Conservation (phyloP, 2,329 filamentous ascomycete species). For the Penicillium freii region DNA sequence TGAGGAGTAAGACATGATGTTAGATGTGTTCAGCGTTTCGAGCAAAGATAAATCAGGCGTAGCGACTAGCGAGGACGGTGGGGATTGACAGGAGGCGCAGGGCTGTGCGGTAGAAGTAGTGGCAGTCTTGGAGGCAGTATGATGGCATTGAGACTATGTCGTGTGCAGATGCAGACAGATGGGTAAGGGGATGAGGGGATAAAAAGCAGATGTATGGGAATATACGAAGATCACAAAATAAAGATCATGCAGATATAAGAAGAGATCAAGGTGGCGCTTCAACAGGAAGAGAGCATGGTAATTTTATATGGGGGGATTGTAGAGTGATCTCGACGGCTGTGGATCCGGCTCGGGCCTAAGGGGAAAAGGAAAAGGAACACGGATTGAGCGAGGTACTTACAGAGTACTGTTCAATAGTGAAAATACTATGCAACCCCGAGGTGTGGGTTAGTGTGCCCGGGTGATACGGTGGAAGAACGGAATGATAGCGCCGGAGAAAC, state of each 20-base stretch:
- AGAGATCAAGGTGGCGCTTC: neutral
- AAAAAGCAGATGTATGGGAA: neutral
- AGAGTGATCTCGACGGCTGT: neutral
- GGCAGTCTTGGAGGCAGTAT: slow-evolving; percentile 81
- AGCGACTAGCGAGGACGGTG: slow-evolving; percentile 74
- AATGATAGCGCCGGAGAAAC: slow-evolving; percentile 34
- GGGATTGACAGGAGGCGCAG: slow-evolving; percentile 80
- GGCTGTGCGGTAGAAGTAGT: slow-evolving; percentile 90
- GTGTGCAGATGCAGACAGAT: slow-evolving; percentile 19
- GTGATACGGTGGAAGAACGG: slow-evolving; percentile 15
- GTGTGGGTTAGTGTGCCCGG: slow-evolving; percentile 11
- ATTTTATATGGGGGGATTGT: slow-evolving; percentile 3
- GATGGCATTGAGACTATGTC: slow-evolving; percentile 66
- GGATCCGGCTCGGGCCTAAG: slow-evolving; percentile 19
- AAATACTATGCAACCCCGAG: slow-evolving; percentile 6
- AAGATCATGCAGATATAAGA: neutral
- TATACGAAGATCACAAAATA: neutral
- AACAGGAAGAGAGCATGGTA: slow-evolving; percentile 3
- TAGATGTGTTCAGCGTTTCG: slow-evolving; percentile 36
- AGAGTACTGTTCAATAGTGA: neutral
- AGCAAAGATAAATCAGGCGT: slow-evolving; percentile 47
- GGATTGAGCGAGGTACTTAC: slow-evolving; percentile 20
- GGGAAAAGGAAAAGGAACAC: slow-evolving; percentile 6
- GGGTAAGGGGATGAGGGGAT: slow-evolving; percentile 3
- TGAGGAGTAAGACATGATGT: slow-evolving; percentile 58